phyloP scores from a whole-genome alignment of 768 basidiomycete genomes.

The Pleurotus citrinopileatus region DNA sequence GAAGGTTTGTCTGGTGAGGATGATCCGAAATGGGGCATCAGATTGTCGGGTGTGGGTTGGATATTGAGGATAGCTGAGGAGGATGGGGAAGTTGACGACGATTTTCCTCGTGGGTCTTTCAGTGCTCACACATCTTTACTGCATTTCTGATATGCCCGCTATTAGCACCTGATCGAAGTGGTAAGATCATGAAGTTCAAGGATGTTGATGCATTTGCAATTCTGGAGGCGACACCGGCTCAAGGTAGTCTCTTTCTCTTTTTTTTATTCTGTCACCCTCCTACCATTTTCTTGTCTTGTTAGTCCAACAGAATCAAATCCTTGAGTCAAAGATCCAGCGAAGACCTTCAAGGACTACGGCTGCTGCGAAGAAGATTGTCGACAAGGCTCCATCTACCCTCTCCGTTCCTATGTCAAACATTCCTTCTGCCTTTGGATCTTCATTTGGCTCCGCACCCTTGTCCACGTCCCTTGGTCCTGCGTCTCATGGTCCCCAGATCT shows the following conservation, averaged over 20 bases:
- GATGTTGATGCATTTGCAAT: constrained; percentile 89
- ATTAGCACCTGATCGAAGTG: constrained; percentile 86
- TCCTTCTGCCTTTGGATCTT: constrained; percentile 41
- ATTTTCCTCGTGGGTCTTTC: constrained; percentile 85
- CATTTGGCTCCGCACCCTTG: constrained; percentile 43
- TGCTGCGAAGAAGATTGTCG: constrained; percentile 46
- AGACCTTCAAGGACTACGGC: constrained; percentile 70
- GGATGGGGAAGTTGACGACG: constrained; percentile 98
- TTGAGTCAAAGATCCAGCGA: constrained; percentile 80
- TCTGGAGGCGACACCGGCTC: constrained; percentile 67
- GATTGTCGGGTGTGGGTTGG: constrained; percentile 83
- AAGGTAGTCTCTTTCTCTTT: constrained; percentile 46
- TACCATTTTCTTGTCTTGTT: constrained; percentile 15
- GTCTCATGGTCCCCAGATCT: constrained; percentile 77
- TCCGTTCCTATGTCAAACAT: constrained; percentile 30
- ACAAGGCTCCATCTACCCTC: constrained; percentile 40
- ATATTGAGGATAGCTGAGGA: constrained; percentile 91
- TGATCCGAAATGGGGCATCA: constrained; percentile 56
- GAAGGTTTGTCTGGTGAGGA: constrained; percentile 59
- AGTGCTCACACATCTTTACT: not conserved
- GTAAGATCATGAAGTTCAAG: constrained; percentile 78
- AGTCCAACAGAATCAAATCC: constrained; percentile 74
- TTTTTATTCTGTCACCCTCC: constrained; percentile 19
- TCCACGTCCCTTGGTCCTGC: constrained; percentile 71
- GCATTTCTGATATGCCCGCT: constrained; percentile 11